Base-by-base conservation (phyloP, 2,329 filamentous ascomycete species). In the Pyrenophora tritici-repentis region DNA sequence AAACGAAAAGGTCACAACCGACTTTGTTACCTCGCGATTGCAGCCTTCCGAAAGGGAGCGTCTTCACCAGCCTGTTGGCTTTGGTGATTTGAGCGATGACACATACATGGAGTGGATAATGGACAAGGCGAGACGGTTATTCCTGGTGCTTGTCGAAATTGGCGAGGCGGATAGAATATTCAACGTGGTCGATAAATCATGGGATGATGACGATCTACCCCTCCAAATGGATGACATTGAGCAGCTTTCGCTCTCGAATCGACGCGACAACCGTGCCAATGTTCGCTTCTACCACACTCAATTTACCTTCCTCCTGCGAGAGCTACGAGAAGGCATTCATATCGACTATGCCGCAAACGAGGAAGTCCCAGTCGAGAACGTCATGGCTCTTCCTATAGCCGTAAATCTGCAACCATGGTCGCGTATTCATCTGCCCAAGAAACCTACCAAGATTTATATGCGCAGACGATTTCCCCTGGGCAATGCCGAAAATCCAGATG, bases 21-120 rank as follows among this genome's bases (percentile, higher is more conserved):
- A 84, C 50, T 91, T 86, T 66, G 83, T 91, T 55, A 79, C 81
- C 42, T 83, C 83, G 34, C 83, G 88, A 51, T 78, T 91, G 35
- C 77, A 82, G 40, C 81, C 83, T 34, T 79, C 84, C 54, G 86
- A 89, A 71, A 78, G 84, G 58, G 78, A 81, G 47, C 82, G 82
- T 46, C 75, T 92, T 39, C 81, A 87, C 63, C 76, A 77, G 34
- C 83, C 84, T 7, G 76, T 90, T 39, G 82, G 78, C 10, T 90
- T 90, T 69, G 87, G 87, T 24, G 85, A 86, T 61, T 68, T 84
- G 49, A 90, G 87, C 3, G 85, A 90, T 69, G 83, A 86, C 56
- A 90, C 87, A 1, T 91, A 91, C 68, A 86, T 88, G 78, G 87
- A 91, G 67, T 90, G 88, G 86, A 90, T 91, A 50, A 75, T 88